These are phyloP conservation scores for Oryza rufipogon DNA, from an alignment of 176 grass and related monocot species.

Conservation along the genomic window DNA sequence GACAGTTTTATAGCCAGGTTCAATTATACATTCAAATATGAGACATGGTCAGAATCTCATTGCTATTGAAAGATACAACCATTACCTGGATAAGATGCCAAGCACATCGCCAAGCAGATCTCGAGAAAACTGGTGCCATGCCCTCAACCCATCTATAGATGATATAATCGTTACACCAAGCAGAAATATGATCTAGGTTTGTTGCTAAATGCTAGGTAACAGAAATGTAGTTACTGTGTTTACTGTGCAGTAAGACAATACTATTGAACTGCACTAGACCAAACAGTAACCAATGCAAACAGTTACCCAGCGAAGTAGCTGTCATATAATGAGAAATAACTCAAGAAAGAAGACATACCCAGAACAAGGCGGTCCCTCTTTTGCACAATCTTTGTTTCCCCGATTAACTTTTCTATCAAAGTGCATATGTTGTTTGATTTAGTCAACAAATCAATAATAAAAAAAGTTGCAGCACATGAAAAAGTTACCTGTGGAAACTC, in stretches of 20 bases:
- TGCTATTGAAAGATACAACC: neutral
- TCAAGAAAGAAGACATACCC: conserved; percentile 57
- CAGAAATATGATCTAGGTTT: conserved; percentile 18
- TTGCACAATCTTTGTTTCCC: conserved; percentile 66
- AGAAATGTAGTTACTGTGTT: neutral
- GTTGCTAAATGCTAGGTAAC: neutral
- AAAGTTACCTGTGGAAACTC: conserved; percentile 69
- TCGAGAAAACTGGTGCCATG: conserved; percentile 89
- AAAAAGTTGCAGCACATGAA: conserved; percentile 32
- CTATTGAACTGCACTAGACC: neutral
- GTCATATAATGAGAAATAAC: conserved; percentile 16
- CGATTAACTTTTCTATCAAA: conserved; percentile 71
- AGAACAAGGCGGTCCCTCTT: conserved; percentile 78
- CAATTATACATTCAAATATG: conserved; percentile 3
- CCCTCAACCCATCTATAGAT: conserved; percentile 87
- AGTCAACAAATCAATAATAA: conserved; percentile 20
- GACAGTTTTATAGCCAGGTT: conserved; percentile 3
- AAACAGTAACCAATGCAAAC: conserved; percentile 5
- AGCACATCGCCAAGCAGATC: conserved; percentile 82
- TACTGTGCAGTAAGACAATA: conserved; percentile 19
- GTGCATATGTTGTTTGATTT: conserved; percentile 24
- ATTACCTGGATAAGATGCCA: conserved; percentile 95
- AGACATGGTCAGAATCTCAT: conserved; percentile 25
- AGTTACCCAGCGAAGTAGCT: conserved; percentile 11
- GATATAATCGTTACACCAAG: conserved; percentile 34